Conservation (phyloP, 495 filamentous ascomycete species). For the Thermothielavioides terrestris region DNA sequence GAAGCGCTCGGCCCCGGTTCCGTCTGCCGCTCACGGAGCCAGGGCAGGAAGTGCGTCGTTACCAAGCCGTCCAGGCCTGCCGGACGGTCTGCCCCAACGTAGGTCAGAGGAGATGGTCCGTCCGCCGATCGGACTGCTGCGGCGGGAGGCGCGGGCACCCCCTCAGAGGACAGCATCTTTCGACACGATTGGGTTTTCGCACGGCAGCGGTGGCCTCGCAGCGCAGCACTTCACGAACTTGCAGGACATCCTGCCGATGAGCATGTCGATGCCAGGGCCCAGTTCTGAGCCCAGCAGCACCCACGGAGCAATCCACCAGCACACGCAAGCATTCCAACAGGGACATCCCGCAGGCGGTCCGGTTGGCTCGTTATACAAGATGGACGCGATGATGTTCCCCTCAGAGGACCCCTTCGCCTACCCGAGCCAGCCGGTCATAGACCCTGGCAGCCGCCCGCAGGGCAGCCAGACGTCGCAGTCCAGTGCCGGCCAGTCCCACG, state of each 20-base stretch:
- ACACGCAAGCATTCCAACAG: slow-evolving; percentile 14
- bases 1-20: slow-evolving; percentile 50
- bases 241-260: slow-evolving; percentile 26
- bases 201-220: slow-evolving; percentile 14
- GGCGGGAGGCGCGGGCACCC: slow-evolving; percentile 14
- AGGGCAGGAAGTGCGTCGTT: slow-evolving; percentile 22
- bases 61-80: slow-evolving; percentile 19
- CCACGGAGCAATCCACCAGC: slow-evolving; percentile 11
- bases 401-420: slow-evolving; percentile 86
- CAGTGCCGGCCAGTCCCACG: slow-evolving; percentile 11
- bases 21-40: slow-evolving; percentile 45
- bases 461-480: slow-evolving; percentile 15
- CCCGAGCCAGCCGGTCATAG: slow-evolving; percentile 70
- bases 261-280: slow-evolving; percentile 18
- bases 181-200: slow-evolving; percentile 24
- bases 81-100: slow-evolving; percentile 22
- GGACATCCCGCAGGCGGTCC: slow-evolving; percentile 26
- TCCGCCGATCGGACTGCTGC: slow-evolving; percentile 21
- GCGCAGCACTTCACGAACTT: slow-evolving; percentile 23
- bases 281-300: slow-evolving; percentile 22
- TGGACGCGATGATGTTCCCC: slow-evolving; percentile 88
- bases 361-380: slow-evolving; percentile 53
- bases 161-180: slow-evolving; percentile 28
- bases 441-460: slow-evolving; percentile 30
- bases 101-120: slow-evolving; percentile 45